These are phyloP conservation scores for Saccharomycopsis capsularis DNA, from an alignment of 805 yeast genomes.

Conservation along the genomic window DNA sequence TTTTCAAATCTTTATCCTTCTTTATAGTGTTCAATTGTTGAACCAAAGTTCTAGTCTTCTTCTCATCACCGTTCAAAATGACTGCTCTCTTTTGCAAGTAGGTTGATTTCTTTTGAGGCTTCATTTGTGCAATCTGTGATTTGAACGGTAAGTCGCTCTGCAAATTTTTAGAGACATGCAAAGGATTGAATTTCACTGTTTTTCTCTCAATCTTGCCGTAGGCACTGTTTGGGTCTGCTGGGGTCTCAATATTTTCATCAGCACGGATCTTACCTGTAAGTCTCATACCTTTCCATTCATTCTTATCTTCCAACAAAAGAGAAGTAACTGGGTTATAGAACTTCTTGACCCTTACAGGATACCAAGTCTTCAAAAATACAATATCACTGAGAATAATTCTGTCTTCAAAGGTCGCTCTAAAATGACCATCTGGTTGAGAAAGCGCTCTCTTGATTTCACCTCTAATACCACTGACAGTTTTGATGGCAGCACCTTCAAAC, in stretches of 20 bases:
- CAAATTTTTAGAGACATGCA: constrained; percentile 76
- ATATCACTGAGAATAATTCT: constrained; percentile 87
- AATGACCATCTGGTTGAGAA: constrained; percentile 90
- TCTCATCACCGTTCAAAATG: constrained; percentile 85
- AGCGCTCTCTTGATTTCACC: constrained; percentile 96
- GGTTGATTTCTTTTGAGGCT: constrained; percentile 76
- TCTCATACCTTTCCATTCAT: constrained; percentile 94
- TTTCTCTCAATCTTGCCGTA: constrained; percentile 72
- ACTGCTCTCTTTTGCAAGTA: constrained; percentile 90
- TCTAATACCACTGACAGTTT: constrained; percentile 94
- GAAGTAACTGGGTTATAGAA: constrained; percentile 97
- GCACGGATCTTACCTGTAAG: constrained; percentile 91
- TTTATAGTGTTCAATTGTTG: constrained; percentile 80
- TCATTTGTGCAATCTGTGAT: constrained; percentile 84
- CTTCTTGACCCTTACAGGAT: constrained; percentile 82
- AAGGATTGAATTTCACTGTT: constrained; percentile 79
- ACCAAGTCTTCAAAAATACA: constrained; percentile 90
- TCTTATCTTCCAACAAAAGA: constrained; percentile 64
- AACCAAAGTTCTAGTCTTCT: constrained; percentile 84
- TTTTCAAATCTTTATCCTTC: constrained; percentile 79
- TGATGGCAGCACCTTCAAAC: constrained; percentile 95
- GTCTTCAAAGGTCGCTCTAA: constrained; percentile 95
- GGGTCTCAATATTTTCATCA: constrained; percentile 57
- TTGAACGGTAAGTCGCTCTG: constrained; percentile 80
- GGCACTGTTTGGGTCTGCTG: constrained; percentile 44